phyloP scores from a whole-genome alignment of 2,329 filamentous ascomycete species.

The Dothiorella sarmentorum region DNA sequence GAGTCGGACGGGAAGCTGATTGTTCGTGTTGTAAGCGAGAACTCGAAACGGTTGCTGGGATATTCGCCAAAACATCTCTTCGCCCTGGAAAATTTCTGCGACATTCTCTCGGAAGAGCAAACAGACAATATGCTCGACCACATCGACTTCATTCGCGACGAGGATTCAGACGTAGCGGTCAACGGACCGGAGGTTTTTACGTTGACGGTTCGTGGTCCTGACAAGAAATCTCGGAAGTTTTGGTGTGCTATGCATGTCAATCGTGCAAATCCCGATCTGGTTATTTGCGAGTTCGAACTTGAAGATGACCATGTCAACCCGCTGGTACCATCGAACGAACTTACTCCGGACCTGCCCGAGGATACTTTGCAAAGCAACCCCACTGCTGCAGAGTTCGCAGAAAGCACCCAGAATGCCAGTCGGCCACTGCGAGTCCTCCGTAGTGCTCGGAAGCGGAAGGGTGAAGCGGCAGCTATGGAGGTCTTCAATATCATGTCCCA shows the following conservation, averaged over 20 bases:
- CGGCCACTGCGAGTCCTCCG: slow-evolving; percentile 73
- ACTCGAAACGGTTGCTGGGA: slow-evolving; percentile 70
- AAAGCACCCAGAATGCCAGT: slow-evolving; percentile 72
- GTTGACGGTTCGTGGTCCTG: slow-evolving; percentile 63
- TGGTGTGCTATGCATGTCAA: slow-evolving; percentile 87
- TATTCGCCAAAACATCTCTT: slow-evolving; percentile 77
- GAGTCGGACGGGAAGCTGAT: slow-evolving; percentile 62
- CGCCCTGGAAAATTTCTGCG: slow-evolving; percentile 69
- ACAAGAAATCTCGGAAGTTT: slow-evolving; percentile 60
- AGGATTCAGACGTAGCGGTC: slow-evolving; percentile 68
- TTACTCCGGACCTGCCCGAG: slow-evolving; percentile 61
- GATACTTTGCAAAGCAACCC: slow-evolving; percentile 72
- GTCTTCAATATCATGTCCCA: slow-evolving; percentile 91
- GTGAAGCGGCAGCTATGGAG: slow-evolving; percentile 80
- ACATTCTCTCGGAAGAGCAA: slow-evolving; percentile 80
- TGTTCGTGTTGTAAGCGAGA: slow-evolving; percentile 77
- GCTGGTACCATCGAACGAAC: slow-evolving; percentile 57
- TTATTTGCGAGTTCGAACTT: slow-evolving; percentile 86
- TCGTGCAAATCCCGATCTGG: slow-evolving; percentile 61
- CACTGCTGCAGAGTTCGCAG: slow-evolving; percentile 67
- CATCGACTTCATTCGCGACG: slow-evolving; percentile 81
- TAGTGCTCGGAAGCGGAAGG: slow-evolving; percentile 69
- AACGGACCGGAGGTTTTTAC: slow-evolving; percentile 88
- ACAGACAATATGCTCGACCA: slow-evolving; percentile 80
- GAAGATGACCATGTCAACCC: slow-evolving; percentile 72